Conservation (phyloP, 2,329 filamentous ascomycete genomes). For the Botrytis squamosa region DNA sequence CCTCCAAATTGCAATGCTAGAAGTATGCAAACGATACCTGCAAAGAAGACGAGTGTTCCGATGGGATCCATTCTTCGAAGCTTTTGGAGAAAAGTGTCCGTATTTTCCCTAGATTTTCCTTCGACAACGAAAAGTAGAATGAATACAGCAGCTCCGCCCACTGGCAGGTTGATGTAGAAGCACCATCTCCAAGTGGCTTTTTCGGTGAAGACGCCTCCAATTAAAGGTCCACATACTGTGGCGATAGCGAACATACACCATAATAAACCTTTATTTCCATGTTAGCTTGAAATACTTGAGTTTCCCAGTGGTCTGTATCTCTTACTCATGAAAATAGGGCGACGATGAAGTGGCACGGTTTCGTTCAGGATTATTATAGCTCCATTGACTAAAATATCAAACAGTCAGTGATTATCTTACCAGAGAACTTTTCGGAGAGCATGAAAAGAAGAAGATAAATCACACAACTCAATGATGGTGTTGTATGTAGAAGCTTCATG, state of each 20-base stretch:
- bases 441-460: neutral
- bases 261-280: neutral
- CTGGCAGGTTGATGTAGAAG: constrained; percentile 22
- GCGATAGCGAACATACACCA: constrained; percentile 49
- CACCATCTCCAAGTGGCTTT: constrained; percentile 44
- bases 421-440: neutral
- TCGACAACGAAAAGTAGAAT: constrained; percentile 15
- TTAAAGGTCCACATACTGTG: constrained; percentile 33
- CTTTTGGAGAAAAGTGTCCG: constrained; percentile 11
- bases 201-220: constrained; percentile 39
- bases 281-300: neutral
- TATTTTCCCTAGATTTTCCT: neutral
- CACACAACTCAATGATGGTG: neutral
- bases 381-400: constrained; percentile 22
- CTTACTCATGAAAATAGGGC: constrained; percentile 21
- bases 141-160: constrained; percentile 9
- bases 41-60: constrained; percentile 40
- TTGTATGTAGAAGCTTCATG: neutral
- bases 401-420: neutral
- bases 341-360: constrained; percentile 24
- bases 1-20: constrained; percentile 41
- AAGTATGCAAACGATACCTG: constrained; percentile 37
- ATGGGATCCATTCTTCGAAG: constrained; percentile 37
- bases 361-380: constrained; percentile 32
- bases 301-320: fast-evolving